Evolutionary conservation across 1,139 yeast species (phyloP).

Genomic region (Yamadazyma atmosphaerica): DNA sequence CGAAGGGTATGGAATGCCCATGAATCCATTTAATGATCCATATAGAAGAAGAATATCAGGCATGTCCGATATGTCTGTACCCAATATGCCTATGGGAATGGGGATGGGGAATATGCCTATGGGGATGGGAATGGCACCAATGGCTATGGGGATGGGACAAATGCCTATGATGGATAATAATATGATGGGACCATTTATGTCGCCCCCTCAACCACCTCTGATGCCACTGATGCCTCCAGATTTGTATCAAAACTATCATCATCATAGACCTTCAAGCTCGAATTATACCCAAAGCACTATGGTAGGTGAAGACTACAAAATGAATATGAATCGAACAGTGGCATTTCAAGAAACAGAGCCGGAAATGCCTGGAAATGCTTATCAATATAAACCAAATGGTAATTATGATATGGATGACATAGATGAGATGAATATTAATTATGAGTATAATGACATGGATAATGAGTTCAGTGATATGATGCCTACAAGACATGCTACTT

Average conservation of each 20-base stretch:
- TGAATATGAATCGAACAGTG: constrained; percentile 26
- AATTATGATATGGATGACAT: constrained; percentile 21
- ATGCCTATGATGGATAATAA: constrained; percentile 1
- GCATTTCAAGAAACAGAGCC: constrained; percentile 38
- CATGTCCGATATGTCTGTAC: no score
- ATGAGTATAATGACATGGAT: constrained; percentile 10
- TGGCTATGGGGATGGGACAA: constrained; percentile 1
- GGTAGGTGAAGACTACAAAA: constrained; percentile 20
- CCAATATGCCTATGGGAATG: not conserved
- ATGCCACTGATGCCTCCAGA: constrained; percentile 15
- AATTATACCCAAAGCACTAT: constrained; percentile 21
- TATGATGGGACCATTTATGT: constrained; percentile 2
- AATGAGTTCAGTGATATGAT: constrained; percentile 26
- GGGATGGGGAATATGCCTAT: no score
- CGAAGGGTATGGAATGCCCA: not conserved
- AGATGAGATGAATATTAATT: constrained; percentile 21
- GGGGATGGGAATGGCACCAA: not conserved
- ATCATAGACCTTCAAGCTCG: constrained; percentile 12
- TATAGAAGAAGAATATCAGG: constrained; percentile 1
- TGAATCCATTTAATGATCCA: constrained; percentile 1
- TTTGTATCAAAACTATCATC: constrained; percentile 8
- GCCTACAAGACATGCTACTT: constrained; percentile 23
- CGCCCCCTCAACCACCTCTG: constrained; percentile 8
- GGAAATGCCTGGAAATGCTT: constrained; percentile 34
- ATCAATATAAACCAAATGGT: constrained; percentile 11